These are phyloP conservation scores for Carallia brachiata DNA, from an alignment of 345 rosid species.

Conservation along the genomic window DNA sequence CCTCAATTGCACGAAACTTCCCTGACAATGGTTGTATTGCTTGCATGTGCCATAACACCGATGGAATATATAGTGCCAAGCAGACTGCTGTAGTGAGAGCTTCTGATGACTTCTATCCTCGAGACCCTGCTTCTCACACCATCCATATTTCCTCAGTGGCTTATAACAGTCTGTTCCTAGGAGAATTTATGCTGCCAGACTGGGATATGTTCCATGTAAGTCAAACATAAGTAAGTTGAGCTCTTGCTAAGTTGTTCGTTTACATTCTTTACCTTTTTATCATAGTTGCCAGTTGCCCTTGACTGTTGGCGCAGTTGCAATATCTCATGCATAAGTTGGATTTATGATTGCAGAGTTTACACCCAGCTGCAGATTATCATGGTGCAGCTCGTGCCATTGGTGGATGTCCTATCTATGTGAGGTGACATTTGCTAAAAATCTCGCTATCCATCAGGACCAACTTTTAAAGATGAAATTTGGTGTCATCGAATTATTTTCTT, in stretches of 20 bases:
- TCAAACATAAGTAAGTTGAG: conserved; percentile 5
- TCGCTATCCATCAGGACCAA: background rate
- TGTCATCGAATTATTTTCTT: no score
- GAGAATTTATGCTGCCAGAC: conserved; percentile 98
- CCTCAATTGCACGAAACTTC: conserved; percentile 79
- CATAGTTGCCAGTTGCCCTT: background rate
- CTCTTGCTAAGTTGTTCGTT: no score
- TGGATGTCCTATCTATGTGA: conserved; percentile 97
- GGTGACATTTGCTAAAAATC: conserved; percentile 35
- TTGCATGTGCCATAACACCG: conserved; percentile 98
- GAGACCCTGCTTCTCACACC: conserved; percentile 97
- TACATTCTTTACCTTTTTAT: background rate
- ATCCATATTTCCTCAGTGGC: conserved; percentile 93
- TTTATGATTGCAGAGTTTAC: conserved; percentile 67
- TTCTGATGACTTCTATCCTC: conserved; percentile 91
- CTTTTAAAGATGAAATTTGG: background rate
- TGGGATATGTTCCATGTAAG: conserved; percentile 99
- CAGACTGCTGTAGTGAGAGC: conserved; percentile 94
- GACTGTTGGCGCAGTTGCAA: background rate
- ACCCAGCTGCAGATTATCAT: conserved; percentile 94
- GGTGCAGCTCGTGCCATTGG: conserved; percentile 96
- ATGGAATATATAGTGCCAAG: conserved; percentile 87
- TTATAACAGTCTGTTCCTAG: conserved; percentile 87
- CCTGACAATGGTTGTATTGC: conserved; percentile 89
- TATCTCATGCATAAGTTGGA: background rate